Percentiles rank a stretch among this genome's conserved stretches.
phyloP scores from a whole-genome alignment of 495 filamentous ascomycete genomes.

The Penicillium mononematosum region DNA sequence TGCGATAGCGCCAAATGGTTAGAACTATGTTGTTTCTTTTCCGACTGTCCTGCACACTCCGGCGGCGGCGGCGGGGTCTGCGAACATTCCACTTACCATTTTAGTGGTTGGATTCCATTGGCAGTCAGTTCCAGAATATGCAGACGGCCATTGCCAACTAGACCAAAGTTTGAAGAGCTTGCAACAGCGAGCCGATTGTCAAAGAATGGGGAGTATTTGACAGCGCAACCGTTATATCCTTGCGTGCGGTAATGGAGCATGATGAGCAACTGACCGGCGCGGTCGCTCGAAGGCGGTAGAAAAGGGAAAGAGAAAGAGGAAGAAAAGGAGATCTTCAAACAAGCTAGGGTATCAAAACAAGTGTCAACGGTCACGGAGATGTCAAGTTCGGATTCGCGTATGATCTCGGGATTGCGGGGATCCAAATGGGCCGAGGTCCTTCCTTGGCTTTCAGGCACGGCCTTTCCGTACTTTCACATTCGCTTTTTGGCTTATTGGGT shows the following conservation, averaged over 20 bases:
- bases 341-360: constrained; percentile 18
- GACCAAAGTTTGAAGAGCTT: constrained; percentile 85
- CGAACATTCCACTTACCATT: constrained; percentile 49
- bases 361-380: background rate
- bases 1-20: background rate
- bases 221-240: constrained; percentile 90
- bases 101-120: constrained; percentile 77
- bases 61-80: constrained; percentile 1
- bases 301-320: background rate
- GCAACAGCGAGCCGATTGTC: constrained; percentile 89
- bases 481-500: background rate
- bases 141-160: constrained; percentile 91
- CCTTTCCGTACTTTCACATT: constrained; percentile 2
- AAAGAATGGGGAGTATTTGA: constrained; percentile 98
- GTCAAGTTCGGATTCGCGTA: constrained; percentile 6
- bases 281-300: constrained; percentile 2
- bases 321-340: background rate
- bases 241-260: constrained; percentile 94
- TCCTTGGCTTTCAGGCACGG: constrained; percentile 8
- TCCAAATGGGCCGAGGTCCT: constrained; percentile 15
- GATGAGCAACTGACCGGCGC: constrained; percentile 18
- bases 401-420: constrained; percentile 16
- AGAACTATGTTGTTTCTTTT: background rate
- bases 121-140: constrained; percentile 78
- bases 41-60: background rate